Base-by-base conservation (phyloP, 352 stramenopile genomes). In the Globisporangium alternatum region DNA sequence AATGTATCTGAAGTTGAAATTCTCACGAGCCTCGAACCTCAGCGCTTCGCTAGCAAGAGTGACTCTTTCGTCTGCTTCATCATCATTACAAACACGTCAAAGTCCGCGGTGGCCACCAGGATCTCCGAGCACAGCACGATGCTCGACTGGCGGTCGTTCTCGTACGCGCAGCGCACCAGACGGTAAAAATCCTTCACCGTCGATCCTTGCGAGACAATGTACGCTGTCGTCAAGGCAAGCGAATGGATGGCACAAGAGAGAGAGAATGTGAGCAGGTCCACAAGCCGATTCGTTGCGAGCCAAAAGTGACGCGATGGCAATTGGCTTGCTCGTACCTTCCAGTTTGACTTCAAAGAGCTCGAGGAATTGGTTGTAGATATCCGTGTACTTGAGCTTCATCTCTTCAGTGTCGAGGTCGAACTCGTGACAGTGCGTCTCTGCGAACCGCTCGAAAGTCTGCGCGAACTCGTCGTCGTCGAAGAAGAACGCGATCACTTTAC, bases 321-420 rank as follows among this genome's bases (percentile, higher is more conserved):
- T 35, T 13, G 17, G 48, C 8, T 19, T 1, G 5, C 8, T 13
- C n/a, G 31, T 68, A 89, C 83, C 79, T 90, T 90, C 80, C n/a
- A 92, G 74, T 52, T 92, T 90, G 59, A 69, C 66, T 51, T 92
- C 83, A 56, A 92, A 92, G 17, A 92, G 77, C 33, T 74, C 75
- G 39, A 83, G 75, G 64, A 92, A 92, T 33, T 84, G 49, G 62
- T 89, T 89, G 77, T 92, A 92, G 48, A 92, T 76, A n/a, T 88
- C 80, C 25, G 83, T 90, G 68, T 92, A 92, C 83, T 91, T 78
- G 56, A 93, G 78, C 56, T 91, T 89, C 83, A 92, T 92, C 63
- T 92, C 83, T 15, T 92, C 83, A 37, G 66, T 78, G 21, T 89
- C 70, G n/a, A 86, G 59, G 47, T 92, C 83, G 51, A 92, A 92